Conservation (phyloP, 106 monocot genomes). For the Phalaenopsis aphrodite region DNA sequence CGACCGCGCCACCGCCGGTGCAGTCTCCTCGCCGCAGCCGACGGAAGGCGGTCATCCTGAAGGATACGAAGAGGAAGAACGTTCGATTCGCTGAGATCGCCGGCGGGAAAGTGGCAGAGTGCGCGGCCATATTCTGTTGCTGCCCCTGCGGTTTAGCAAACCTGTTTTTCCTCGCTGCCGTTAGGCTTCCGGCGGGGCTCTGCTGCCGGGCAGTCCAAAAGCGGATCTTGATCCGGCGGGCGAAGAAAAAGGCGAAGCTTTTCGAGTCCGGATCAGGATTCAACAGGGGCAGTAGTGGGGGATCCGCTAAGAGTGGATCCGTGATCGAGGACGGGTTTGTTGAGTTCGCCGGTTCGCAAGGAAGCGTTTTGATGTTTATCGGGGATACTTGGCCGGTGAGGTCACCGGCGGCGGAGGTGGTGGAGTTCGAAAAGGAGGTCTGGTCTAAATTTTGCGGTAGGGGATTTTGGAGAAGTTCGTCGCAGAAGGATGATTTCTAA, state of each 20-base stretch:
- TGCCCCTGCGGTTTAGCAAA: slow-evolving; percentile 42
- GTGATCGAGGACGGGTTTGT: slow-evolving; percentile 9
- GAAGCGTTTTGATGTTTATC: slow-evolving; percentile 31
- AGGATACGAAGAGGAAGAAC: background rate
- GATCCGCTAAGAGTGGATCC: background rate
- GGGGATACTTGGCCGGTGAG: slow-evolving; percentile 19
- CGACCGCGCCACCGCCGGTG: too few relatives aligned
- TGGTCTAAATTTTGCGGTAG: slow-evolving; percentile 42
- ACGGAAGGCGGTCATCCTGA: background rate
- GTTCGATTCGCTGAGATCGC: slow-evolving; percentile 2
- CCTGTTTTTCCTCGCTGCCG: slow-evolving; percentile 34
- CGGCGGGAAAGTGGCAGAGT: slow-evolving; percentile 47
- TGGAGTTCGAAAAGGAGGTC: slow-evolving; percentile 63
- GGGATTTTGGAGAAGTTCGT: slow-evolving; percentile 83
- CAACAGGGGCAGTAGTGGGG: background rate
- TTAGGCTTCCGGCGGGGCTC: slow-evolving; percentile 38
- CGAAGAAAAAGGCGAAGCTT: slow-evolving; percentile 1
- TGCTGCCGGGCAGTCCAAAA: slow-evolving; percentile 24
- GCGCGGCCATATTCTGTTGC: slow-evolving; percentile 58
- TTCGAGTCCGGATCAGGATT: background rate
- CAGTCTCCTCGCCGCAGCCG: too few relatives aligned
- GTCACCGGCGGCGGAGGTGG: slow-evolving; percentile 24
- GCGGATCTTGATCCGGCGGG: background rate
- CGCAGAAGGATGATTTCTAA: slow-evolving; percentile 19
- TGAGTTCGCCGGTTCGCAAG: slow-evolving; percentile 12